Evolutionary conservation across 1,139 yeast species (phyloP), one percentile per base, ranked within the genome.

Genomic region (Suhomyces kunorum): DNA sequence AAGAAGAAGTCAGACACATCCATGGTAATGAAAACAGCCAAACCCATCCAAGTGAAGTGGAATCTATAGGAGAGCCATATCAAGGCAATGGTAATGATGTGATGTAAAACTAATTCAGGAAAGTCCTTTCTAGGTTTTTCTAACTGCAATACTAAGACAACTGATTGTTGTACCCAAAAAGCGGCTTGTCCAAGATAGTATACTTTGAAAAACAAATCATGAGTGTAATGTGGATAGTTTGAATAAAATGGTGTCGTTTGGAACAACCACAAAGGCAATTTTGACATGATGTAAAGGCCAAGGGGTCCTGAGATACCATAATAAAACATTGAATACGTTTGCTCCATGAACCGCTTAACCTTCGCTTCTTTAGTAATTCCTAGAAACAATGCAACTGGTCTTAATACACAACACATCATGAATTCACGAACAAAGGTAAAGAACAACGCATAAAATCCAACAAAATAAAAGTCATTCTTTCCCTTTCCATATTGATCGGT

Each of bases 91-190:
- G 99, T 94, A 45, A 92, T 82, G 48, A 92, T 78, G 62, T 92
- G 99, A 62, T 92, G 99, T 64, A 89, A 81, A 16, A 90, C 89
- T 48, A 92, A 76, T 64, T 92, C 98, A 53, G 81, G 72, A 64
- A 83, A 90, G 63, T 92, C 99, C 63, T 88, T 89, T 63, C 99
- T 78, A 42, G 97, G 98, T 63, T 88, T 88, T 64, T 92, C 99
- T 47, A 92, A 75, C 63, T 87, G 96, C 50, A 94, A 71, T 41
- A 82, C 66, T 47, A 92, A 71, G 19, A 92, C 84, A 30, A 87
- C 80, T 1, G 94, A 83, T 65, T 92, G 98, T 67, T 92, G 99
- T 13, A 89, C 82, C 99, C 99, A 92, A 64, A 88, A 92, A 2
- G 97, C 87, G 6, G 98, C 97, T 68, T 92, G 98, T 28, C 88